Evolutionary conservation across 306 rosid genomes (phyloP), one percentile per base, ranked within the genome.

Genomic region (Macrotyloma uniflorum): DNA sequence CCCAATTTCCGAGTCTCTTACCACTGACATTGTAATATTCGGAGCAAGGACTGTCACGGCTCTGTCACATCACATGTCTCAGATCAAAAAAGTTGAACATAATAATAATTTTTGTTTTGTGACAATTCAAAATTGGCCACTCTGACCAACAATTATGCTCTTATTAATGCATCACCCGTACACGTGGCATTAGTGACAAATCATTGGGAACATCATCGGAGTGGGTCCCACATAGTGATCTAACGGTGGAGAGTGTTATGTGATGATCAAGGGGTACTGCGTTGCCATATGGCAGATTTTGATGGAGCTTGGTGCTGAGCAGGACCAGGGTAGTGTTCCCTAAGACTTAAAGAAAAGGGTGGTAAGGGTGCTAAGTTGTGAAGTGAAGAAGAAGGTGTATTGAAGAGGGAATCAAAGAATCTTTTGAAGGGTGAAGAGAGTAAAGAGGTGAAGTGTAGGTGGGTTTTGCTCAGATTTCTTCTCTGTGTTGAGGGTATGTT

Each of bases 201-300:
- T 90, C 80, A 85, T 90, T 76, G 92, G 92, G 89, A 86, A 84
- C 80, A 76, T 85, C 88, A 86, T 88, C 85, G 4, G 0, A 0
- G 3, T 32, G 74, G 87, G 89, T 57, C 89, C 89, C 92, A 70
- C 80, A 0, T 10, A 0, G 9, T 4, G 30, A 10, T 22, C 51
- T 12, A 4, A 50, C 55, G 57, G 43, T 22, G 16, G 14, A 28
- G 0, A 11, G 13, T 8, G 14, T 23, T 45, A 43, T 18, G 8
- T 30, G 0, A 1, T 0, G 5, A 18, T 3, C 20, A 6, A 40
- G 79, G 33, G 43, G 20, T 77, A 0, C 2, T 1, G 0, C 0
- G 0, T 0, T 4, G 79, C 63, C 88, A 81, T 89, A 89, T 83
- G 85, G 18, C 3, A 5, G n/a, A 6, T 5, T 2, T 0, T n/a